A percentile compares a stretch with the other conserved stretches of the same genome.
Conservation (phyloP, 345 rosid genomes). For the Hypericum perforatum region DNA sequence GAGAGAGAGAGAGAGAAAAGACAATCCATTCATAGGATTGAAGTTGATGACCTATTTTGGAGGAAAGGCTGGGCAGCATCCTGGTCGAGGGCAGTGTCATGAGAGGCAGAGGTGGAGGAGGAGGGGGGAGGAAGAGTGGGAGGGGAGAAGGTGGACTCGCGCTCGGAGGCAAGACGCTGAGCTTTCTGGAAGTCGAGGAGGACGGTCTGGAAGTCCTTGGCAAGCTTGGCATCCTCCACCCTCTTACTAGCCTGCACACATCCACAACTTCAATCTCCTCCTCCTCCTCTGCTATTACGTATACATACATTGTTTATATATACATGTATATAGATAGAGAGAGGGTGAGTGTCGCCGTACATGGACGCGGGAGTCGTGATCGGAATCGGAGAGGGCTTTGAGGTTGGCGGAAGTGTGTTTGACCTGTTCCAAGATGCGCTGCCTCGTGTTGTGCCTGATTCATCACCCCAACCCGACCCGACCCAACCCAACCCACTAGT, state of each 20-base stretch:
- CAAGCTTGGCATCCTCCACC: constrained; percentile 63
- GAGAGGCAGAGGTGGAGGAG: constrained; percentile 17
- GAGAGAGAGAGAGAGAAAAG: too few species aligned
- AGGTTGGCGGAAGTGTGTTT: constrained; percentile 59
- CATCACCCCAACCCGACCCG: too few species aligned
- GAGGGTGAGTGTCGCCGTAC: constrained; percentile 13
- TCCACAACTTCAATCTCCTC: too few species aligned
- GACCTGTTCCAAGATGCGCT: constrained; percentile 48
- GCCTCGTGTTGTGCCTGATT: constrained; percentile 53
- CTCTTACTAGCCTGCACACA: constrained; percentile 40
- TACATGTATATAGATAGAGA: background rate
- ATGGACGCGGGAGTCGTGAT: constrained; percentile 28
- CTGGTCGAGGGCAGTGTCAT: background rate
- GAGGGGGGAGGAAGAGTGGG: constrained; percentile 32
- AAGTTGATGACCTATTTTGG: background rate
- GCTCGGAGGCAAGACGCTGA: constrained; percentile 58
- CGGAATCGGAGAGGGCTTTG: constrained; percentile 45
- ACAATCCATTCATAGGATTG: too few species aligned
- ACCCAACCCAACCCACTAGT: too few species aligned
- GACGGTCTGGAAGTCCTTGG: constrained; percentile 48
- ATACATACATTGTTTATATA: background rate
- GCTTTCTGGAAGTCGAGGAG: constrained; percentile 59
- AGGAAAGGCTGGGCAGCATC: background rate
- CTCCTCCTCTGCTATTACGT: too few species aligned
- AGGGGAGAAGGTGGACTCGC: constrained; percentile 53